These are phyloP conservation scores for Alternaria burnsii DNA, from an alignment of 2,329 filamentous ascomycete genomes.

Conservation along the genomic window DNA sequence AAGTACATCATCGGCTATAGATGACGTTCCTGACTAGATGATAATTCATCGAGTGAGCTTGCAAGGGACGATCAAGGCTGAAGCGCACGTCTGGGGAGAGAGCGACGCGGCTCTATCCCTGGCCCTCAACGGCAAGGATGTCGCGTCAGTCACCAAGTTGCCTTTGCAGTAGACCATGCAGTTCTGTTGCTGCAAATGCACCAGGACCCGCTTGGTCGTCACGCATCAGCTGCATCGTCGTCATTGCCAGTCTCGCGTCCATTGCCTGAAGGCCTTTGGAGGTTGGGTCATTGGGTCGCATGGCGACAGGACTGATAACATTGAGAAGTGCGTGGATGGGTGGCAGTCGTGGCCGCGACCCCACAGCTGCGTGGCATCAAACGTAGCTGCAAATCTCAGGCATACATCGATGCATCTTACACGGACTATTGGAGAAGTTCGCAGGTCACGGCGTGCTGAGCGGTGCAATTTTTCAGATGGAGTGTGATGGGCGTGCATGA, in stretches of 20 bases:
- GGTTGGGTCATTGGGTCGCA: conserved; percentile 4
- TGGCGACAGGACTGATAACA: not conserved
- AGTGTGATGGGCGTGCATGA: conserved; percentile 39
- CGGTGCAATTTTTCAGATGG: conserved; percentile 21
- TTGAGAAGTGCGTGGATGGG: not conserved
- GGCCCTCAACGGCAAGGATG: conserved; percentile 23
- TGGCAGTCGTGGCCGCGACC: conserved; percentile 1
- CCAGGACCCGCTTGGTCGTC: conserved; percentile 21
- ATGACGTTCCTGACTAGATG: conserved; percentile 24
- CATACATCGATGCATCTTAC: conserved; percentile 4
- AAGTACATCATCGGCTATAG: conserved; percentile 14
- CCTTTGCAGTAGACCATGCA: conserved; percentile 20
- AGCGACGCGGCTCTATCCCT: conserved; percentile 12
- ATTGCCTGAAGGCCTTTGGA: not conserved
- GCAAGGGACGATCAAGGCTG: conserved; percentile 11
- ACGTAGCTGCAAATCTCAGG: conserved; percentile 13
- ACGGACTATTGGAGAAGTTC: conserved; percentile 11
- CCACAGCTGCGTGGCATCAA: conserved; percentile 6
- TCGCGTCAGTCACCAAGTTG: conserved; percentile 20
- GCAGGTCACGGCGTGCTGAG: conserved; percentile 18
- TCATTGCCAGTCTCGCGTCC: conserved; percentile 22
- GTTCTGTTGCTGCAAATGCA: conserved; percentile 31
- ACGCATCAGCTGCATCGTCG: conserved; percentile 22
- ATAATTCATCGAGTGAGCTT: conserved; percentile 8
- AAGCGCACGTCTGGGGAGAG: conserved; percentile 19